Evolutionary conservation across 176 grass and related monocot species (phyloP), one percentile per base, ranked within the genome.

Genomic region (Chloris gayana): DNA sequence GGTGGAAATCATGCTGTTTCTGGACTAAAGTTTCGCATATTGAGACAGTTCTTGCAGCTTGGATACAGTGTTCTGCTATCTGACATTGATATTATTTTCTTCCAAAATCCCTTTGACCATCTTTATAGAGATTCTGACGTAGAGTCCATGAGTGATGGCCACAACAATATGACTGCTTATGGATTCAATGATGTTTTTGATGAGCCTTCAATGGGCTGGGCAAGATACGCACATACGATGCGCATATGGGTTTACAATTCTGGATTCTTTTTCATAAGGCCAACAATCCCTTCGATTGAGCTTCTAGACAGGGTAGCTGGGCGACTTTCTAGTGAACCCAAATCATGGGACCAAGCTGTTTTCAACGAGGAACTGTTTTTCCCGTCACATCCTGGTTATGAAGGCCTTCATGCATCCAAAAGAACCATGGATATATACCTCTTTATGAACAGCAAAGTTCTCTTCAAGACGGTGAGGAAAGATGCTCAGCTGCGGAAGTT

Each of bases 361-460:
- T 99, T 99, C 77, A 99, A 99, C 9, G 97, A 99, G 90, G 93
- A 96, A 64, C 79, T 99, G 26, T 91, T 88, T 88, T 87, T 72
- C 1, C 97, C 97, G 22, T 93, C 97, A 3, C 82, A 83, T 81
- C 97, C 97, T 57, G 91, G 97, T 67, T 93, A 91, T 86, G 91
- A 91, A 87, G 93, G 97, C 44, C 88, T 96, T 80, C 87, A 99
- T 89, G 83, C 80, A 66, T 91, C 97, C 49, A 99, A 80, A 88
- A 96, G 97, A 85, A 91, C 90, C 38, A 96, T 99, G 97, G 93
- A 99, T 81, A 95, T 93, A 11, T 96, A 93, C 82, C 92, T 93
- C 14, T 99, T 99, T 70, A 96, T 99, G 97, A 99, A 99, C 83
- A 99, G 97, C 82, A 99, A 99, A 87, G 88, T 99, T 72, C 90